These are phyloP conservation scores for Rhizopus microsporus DNA, from an alignment of 371 early-diverging fungal genomes.

Conservation along the genomic window DNA sequence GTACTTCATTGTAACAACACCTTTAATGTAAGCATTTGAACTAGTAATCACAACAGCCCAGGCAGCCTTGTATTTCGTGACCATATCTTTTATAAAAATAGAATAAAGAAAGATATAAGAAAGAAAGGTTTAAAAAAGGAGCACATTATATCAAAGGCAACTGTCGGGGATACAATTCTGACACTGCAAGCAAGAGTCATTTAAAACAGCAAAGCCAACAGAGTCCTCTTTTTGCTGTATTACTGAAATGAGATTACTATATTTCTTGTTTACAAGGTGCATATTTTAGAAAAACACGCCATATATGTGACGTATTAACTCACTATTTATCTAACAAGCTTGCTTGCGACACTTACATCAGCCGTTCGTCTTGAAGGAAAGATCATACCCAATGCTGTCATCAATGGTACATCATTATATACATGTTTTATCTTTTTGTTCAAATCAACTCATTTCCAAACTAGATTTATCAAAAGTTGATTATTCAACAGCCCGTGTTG, in stretches of 20 bases:
- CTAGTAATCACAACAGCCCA: constrained; percentile 73
- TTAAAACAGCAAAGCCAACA: too few species aligned
- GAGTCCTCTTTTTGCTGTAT: constrained; percentile 1
- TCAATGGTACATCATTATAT: constrained; percentile 18
- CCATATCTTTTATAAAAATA: constrained; percentile 11
- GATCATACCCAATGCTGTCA: constrained; percentile 21
- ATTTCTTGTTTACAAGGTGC: constrained; percentile 15
- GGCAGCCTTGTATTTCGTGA: constrained; percentile 33
- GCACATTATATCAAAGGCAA: too few species aligned
- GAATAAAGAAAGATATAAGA: background rate
- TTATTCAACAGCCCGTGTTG: constrained; percentile 13
- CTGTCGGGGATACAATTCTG: too few species aligned
- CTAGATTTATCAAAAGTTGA: constrained; percentile 24
- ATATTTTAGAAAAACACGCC: background rate
- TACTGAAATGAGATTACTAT: constrained; percentile 15
- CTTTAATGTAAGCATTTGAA: constrained; percentile 73
- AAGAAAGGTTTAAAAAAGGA: background rate
- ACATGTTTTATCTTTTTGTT: background rate
- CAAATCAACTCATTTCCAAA: background rate
- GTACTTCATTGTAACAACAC: constrained; percentile 75
- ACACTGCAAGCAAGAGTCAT: too few species aligned
- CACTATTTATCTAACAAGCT: background rate
- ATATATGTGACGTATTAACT: background rate
- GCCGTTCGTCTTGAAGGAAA: constrained; percentile 23
- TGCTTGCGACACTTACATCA: constrained; percentile 9